A percentile compares a stretch with the other conserved stretches of the same genome.
phyloP scores from a whole-genome alignment of 1,284 basidiomycete species.

The Coriolopsis trogii region DNA sequence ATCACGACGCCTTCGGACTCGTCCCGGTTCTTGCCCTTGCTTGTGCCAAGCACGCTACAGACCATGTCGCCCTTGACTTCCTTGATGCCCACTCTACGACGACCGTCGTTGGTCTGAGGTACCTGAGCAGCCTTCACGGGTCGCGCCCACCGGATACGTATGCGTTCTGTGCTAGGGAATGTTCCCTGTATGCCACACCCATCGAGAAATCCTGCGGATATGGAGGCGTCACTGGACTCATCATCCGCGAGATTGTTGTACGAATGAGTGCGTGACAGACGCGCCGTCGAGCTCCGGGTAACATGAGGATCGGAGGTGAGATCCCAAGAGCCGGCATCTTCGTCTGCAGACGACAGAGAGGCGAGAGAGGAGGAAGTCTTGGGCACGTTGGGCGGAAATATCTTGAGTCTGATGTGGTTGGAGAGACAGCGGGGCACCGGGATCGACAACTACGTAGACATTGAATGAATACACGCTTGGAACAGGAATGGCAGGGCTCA shows the following conservation, averaged over 20 bases:
- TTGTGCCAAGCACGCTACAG: conserved; percentile 55
- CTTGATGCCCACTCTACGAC: conserved; percentile 67
- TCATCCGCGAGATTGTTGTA: conserved; percentile 77
- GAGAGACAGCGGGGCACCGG: conserved; percentile 77
- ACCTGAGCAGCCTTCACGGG: conserved; percentile 55
- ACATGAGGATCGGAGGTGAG: conserved; percentile 77
- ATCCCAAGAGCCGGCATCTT: conserved; percentile 70
- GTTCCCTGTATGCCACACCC: conserved; percentile 73
- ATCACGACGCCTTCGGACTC: conserved; percentile 60
- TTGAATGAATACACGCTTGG: neutral
- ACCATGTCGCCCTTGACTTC: conserved; percentile 67
- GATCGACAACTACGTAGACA: conserved; percentile 60
- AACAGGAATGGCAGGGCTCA: conserved; percentile 39
- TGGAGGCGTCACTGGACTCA: conserved; percentile 75
- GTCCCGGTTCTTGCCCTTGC: conserved; percentile 32
- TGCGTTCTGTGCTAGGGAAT: conserved; percentile 73
- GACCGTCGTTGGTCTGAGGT: conserved; percentile 50
- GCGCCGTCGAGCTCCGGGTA: conserved; percentile 51
- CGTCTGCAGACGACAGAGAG: conserved; percentile 74
- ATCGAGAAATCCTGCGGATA: conserved; percentile 52
- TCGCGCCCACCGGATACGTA: conserved; percentile 77
- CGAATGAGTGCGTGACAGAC: conserved; percentile 55
- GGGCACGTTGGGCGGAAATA: conserved; percentile 57
- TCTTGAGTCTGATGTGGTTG: conserved; percentile 71
- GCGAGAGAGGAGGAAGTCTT: conserved; percentile 63